A percentile compares a stretch with the other conserved stretches of the same genome.
phyloP scores from a whole-genome alignment of 306 rosid genomes.

The Corylus heterophylla region DNA sequence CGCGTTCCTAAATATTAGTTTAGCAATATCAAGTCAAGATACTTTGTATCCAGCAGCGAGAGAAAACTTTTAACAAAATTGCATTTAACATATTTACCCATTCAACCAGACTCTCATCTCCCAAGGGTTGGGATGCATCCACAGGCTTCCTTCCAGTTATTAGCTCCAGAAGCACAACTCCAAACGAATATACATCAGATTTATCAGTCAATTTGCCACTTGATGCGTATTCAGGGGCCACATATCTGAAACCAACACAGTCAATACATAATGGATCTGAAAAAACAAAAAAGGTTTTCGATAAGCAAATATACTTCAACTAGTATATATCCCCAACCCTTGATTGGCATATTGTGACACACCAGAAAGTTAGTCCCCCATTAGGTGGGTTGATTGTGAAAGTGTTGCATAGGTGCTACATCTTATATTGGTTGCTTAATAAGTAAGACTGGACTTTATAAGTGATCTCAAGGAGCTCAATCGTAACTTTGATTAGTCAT shows the following conservation, averaged over 20 bases:
- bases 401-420: no score
- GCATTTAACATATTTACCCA: conserved; percentile 63
- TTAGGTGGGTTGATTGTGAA: no score
- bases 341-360: not conserved
- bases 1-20: not conserved
- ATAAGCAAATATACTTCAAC: not conserved
- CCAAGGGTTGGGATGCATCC: conserved; percentile 78
- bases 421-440: no score
- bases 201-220: conserved; percentile 91
- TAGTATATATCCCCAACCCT: not conserved
- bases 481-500: no score
- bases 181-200: conserved; percentile 87
- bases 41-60: not conserved
- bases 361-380: no score
- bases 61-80: conserved; percentile 2
- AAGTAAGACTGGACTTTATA: no score
- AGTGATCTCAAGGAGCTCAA: no score
- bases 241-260: conserved; percentile 49
- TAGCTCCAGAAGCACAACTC: conserved; percentile 92
- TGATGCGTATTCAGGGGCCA: conserved; percentile 97
- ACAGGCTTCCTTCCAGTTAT: conserved; percentile 92
- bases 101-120: conserved; percentile 88
- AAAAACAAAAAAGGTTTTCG: not conserved
- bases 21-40: conserved; percentile 6
- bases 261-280: not conserved